Evolutionary conservation across 495 filamentous ascomycete genomes (phyloP), one percentile per base, ranked within the genome.

Genomic region (Barbatosphaeria neglecta): DNA sequence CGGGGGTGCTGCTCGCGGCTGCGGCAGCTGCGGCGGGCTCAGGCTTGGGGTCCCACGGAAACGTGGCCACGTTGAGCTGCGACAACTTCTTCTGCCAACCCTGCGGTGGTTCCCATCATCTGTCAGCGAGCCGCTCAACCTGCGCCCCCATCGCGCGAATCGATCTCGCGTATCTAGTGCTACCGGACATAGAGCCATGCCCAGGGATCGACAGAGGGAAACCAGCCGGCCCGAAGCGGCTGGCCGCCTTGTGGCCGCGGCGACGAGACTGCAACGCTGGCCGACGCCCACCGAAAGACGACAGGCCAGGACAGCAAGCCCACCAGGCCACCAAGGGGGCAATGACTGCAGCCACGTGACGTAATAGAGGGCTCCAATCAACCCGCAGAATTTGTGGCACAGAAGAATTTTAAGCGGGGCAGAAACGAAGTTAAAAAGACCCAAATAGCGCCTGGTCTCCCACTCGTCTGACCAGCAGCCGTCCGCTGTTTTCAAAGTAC

Each of bases 61-160:
- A 97, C 33, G 78, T 70, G 44, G 90, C 93, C 50, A 95, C 77
- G 40, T 82, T 75, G 41, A 88, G 76, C 53, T 80, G 77, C 0
- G 90, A 83, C 18, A 97, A 78, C 66, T 89, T 94, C 47, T 76
- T 72, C 66, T 96, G 90, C 93, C 93, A 99, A 66, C 75, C 84
- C 92, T 98, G 58, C 5, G 24, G 39, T 6, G 13, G 24, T 20
- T n/a, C n/a, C n/a, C n/a, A n/a, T 9, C 20, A n/a, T 23, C 20
- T 22, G 39, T 41, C 18, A 41, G 38, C 18, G 9, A 18, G 5
- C 7, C 6, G 38, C 18, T 7, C 27, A 6, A 31, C 6, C 27
- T 6, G 27, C 6, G 13, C 27, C 6, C 6, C 13, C 27, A 6
- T 31, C 27, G 27, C 27, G 27, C 27, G n/a, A n/a, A n/a, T n/a